A percentile compares a stretch with the other conserved stretches of the same genome.
Conservation (phyloP, 192 early-diverging fungal genomes). For the Podila epigama region DNA sequence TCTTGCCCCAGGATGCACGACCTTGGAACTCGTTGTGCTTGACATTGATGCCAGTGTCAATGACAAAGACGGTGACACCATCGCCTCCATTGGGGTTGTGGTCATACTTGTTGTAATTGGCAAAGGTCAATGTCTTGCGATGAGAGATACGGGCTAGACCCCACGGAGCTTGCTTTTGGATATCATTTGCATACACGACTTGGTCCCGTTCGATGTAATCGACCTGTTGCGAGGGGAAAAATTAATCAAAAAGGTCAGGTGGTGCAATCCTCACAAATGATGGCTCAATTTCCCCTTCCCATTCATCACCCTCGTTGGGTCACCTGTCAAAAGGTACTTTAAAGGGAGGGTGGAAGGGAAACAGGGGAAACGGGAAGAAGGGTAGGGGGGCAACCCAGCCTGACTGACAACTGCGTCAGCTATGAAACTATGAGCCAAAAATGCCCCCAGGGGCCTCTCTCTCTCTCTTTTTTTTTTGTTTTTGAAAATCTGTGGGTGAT, state of each 20-base stretch:
- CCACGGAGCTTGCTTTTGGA: slow-evolving; percentile 84
- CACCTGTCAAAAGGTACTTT: not conserved
- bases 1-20: slow-evolving; percentile 84
- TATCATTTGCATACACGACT: slow-evolving; percentile 71
- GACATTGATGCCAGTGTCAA: slow-evolving; percentile 92
- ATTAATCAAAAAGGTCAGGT: not conserved
- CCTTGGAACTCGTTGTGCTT: slow-evolving; percentile 91
- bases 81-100: slow-evolving; percentile 78
- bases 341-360: not conserved
- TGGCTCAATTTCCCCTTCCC: too few species aligned
- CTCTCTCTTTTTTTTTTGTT: too few species aligned
- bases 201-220: slow-evolving; percentile 86
- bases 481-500: too few species aligned
- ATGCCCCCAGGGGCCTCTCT: too few species aligned
- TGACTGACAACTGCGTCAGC: too few species aligned
- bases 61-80: slow-evolving; percentile 91
- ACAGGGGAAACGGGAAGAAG: not conserved
- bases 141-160: slow-evolving; percentile 86
- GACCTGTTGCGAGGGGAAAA: slow-evolving; percentile 56
- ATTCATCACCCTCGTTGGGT: too few species aligned
- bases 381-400: not conserved
- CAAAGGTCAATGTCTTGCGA: slow-evolving; percentile 65
- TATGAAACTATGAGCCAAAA: too few species aligned
- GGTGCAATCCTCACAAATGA: not conserved
- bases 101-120: slow-evolving; percentile 72